phyloP scores from a whole-genome alignment of 1,139 yeast genomes.

The Trichomonascaceae sp. region DNA sequence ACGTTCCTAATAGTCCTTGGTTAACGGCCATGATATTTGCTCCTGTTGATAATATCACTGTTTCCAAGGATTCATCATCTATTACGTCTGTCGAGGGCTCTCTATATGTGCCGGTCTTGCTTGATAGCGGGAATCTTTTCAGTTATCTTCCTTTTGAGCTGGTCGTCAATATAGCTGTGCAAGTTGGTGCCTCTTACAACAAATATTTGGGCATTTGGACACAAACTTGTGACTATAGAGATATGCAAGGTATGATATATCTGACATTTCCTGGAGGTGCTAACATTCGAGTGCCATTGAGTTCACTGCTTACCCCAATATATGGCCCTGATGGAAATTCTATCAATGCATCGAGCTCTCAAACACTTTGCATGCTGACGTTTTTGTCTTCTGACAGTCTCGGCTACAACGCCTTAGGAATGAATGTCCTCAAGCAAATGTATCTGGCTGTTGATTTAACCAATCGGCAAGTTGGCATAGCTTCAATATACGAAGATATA shows the following conservation, averaged over 20 bases:
- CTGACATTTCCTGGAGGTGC: slow-evolving; percentile 49
- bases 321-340: slow-evolving; percentile 25
- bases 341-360: slow-evolving; percentile 44
- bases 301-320: slow-evolving; percentile 44
- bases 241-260: slow-evolving; percentile 49
- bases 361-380: slow-evolving; percentile 54
- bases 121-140: slow-evolving; percentile 54
- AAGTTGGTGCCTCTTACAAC: slow-evolving; percentile 63
- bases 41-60: slow-evolving; percentile 48
- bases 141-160: slow-evolving; percentile 54
- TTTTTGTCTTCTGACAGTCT: slow-evolving; percentile 45
- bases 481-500: slow-evolving; percentile 19
- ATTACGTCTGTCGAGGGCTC: slow-evolving; percentile 36
- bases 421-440: slow-evolving; percentile 49
- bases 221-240: slow-evolving; percentile 52
- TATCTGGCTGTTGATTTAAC: slow-evolving; percentile 67
- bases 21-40: slow-evolving; percentile 41
- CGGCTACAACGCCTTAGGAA: slow-evolving; percentile 59
- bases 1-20: slow-evolving; percentile 14
- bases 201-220: slow-evolving; percentile 52
- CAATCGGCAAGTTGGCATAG: slow-evolving; percentile 52
- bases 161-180: slow-evolving; percentile 62
- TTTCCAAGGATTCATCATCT: slow-evolving; percentile 33
- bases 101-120: slow-evolving; percentile 46
- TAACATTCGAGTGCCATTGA: slow-evolving; percentile 48